phyloP scores from a whole-genome alignment of 2,329 filamentous ascomycete species.

The Lachnellula arida region DNA sequence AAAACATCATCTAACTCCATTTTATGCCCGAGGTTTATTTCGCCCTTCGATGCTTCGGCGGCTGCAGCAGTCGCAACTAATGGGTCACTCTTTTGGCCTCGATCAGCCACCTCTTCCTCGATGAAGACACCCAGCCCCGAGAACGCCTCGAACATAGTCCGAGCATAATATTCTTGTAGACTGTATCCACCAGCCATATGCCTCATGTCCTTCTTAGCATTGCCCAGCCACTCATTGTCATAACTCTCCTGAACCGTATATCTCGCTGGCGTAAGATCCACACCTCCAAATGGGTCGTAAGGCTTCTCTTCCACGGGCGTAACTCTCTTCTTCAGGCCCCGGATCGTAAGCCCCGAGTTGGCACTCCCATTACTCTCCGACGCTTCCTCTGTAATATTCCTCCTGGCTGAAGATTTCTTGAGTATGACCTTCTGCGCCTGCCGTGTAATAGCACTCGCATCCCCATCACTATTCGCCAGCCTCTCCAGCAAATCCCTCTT shows the following conservation, averaged over 20 bases:
- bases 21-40: constrained; percentile 30
- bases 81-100: constrained; percentile 29
- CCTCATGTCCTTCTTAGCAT: constrained; percentile 58
- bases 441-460: constrained; percentile 54
- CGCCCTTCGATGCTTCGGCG: constrained; percentile 31
- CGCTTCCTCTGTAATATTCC: constrained; percentile 34
- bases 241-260: constrained; percentile 68
- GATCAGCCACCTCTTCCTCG: constrained; percentile 54
- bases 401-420: constrained; percentile 64
- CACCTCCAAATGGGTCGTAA: constrained; percentile 84
- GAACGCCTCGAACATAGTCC: constrained; percentile 85
- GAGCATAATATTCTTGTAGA: constrained; percentile 72
- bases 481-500: constrained; percentile 66
- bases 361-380: constrained; percentile 17
- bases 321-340: constrained; percentile 67
- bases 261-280: constrained; percentile 63
- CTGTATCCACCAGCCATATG: constrained; percentile 79
- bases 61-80: constrained; percentile 35
- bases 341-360: constrained; percentile 55
- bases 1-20: constrained; percentile 49
- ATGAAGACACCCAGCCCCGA: constrained; percentile 84
- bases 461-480: constrained; percentile 56
- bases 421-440: constrained; percentile 57
- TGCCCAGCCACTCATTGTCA: constrained; percentile 68
- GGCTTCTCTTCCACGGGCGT: constrained; percentile 62